Base-by-base conservation (phyloP, 208 protist species). In the Crithidia expoeki region DNA sequence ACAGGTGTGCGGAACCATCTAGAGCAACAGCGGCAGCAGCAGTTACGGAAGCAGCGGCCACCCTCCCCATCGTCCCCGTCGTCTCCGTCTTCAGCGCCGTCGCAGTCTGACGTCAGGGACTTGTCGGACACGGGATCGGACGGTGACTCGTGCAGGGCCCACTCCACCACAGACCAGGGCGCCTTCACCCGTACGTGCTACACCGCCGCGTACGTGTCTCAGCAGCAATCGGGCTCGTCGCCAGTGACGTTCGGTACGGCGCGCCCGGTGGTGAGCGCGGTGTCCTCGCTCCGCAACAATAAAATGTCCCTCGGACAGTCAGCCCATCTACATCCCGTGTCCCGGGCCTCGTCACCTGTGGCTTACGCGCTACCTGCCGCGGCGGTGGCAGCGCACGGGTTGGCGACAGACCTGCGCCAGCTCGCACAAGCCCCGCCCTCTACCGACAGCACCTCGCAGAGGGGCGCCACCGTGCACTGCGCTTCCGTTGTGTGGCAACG, bases 121-220 rank as follows among this genome's bases (percentile, higher is more conserved):
- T 62, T n/a, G n/a, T n/a, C 62, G 19, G 53, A 62, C 17, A 46
- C 44, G 17, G 40, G 44, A 5, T 57, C 69, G 0, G 69, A 68
- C n/a, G 44, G 30, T 2, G 69, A 63, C 53, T 56, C 52, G 19
- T 50, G 55, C 36, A 30, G 56, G 1, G 62, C 23, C 9, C 51
- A 36, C 1, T 28, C 64, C 16, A 53, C 53, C 2, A 30, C 64
- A 10, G 40, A 21, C 4, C 52, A 44, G 17, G 34, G 38, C n/a
- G 28, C 27, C 11, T 16, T 34, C 17, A 44, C 44, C n/a, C 28
- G 40, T n/a, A 70, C 40, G 19, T 2, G 53, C 16, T 52, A 44
- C 40, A 50, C 53, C 19, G 53, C 64, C 16, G 64, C 64, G 10
- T 61, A 68, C 51, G 63, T 59, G 17, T 60, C 49, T 2, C 49